phyloP scores from a whole-genome alignment of 148 eudicot genomes.

The Heliamphora exappendiculata region DNA sequence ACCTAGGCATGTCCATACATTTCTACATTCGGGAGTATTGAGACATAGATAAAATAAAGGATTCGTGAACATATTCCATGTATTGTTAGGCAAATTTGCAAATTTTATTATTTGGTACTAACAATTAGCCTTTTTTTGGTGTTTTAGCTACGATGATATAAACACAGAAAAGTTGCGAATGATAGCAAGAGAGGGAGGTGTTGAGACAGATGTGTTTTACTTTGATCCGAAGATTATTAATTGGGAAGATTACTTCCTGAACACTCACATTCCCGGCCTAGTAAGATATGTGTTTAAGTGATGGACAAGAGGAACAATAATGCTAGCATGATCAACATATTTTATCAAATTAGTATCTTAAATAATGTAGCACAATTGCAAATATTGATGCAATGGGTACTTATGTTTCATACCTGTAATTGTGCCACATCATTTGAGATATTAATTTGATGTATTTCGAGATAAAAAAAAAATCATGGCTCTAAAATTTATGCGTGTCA shows the following conservation, averaged over 20 bases:
- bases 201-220: slow-evolving; percentile 36
- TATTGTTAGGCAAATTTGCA: not conserved
- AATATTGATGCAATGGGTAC: too few species aligned
- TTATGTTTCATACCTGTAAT: too few species aligned
- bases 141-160: slow-evolving; percentile 35
- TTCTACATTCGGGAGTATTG: too few species aligned
- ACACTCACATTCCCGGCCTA: slow-evolving; percentile 37
- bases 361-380: too few species aligned
- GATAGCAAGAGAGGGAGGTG: slow-evolving; percentile 18
- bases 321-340: not conserved
- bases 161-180: slow-evolving; percentile 34
- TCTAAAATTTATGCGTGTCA: too few species aligned
- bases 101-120: not conserved
- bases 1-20: too few species aligned
- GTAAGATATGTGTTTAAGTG: slow-evolving; percentile 39
- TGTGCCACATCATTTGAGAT: too few species aligned
- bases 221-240: slow-evolving; percentile 38
- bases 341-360: too few species aligned
- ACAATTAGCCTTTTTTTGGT: not conserved
- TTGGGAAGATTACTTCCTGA: slow-evolving; percentile 49
- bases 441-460: too few species aligned
- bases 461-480: too few species aligned
- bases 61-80: too few species aligned
- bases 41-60: too few species aligned
- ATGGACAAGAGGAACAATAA: not conserved